Evolutionary conservation across 441 rosid species (phyloP), one percentile per base, ranked within the genome.

Genomic region (Biscutella laevigata): DNA sequence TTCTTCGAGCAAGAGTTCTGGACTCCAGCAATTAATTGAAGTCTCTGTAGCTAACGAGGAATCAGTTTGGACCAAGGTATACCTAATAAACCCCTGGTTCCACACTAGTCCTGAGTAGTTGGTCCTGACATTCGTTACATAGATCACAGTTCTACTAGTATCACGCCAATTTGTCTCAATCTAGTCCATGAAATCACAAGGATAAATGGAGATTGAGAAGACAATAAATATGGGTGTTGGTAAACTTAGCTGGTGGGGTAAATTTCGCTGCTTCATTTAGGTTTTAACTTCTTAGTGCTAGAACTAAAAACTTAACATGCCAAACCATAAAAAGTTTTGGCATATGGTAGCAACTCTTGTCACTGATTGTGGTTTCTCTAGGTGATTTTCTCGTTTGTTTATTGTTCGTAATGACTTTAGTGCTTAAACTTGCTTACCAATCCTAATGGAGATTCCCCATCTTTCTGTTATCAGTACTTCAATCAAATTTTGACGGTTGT

Each of bases 401-500:
- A 39, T 4, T 61, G 32, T 36, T 50, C 16, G 25, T 17, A 52
- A 9, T 59, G 19, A 25, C 34, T 66, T 59, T 30, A 46, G 39
- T 35, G 10, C 24, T 40, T 59, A 29, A 6, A 34, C 29, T 45
- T 60, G 19, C 19, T 12, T 41, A 10, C 37, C 32, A 37, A 28
- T 67, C 51, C 45, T 73, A 22, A 74, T 58, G 24, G 33, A 36
- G n/a, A 30, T 37, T 38, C 20, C 16, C 25, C 44, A 4, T 2
- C 43, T 47, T 41, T 34, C 37, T 68, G 11, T 66, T 53, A 67
- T 72, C 90, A 92, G 99, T 92, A 84, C 71, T 84, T 86, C 79
- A 92, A 88, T 76, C 99, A 86, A 77, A 92, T 92, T 73, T 74
- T 92, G 79, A 84, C 95, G 43, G 86, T 84, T 51, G 94, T 92